Evolutionary conservation across 1,139 yeast species (phyloP).

Genomic region (Entelexis sorbosivorans): DNA sequence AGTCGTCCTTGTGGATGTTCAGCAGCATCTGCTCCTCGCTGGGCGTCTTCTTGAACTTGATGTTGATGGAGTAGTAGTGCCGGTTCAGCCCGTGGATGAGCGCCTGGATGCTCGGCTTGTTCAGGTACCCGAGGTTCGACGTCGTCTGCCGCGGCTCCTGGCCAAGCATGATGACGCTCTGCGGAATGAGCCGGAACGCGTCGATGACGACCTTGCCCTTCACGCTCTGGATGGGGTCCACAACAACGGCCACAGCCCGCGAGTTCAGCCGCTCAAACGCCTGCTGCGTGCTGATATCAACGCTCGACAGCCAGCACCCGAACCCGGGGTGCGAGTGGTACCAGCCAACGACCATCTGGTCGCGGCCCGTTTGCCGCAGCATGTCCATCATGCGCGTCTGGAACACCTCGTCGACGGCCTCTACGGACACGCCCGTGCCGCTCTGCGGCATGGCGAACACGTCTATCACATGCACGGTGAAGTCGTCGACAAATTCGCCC

Average conservation of each 20-base stretch:
- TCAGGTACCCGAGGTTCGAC: constrained; percentile 86
- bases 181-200: constrained; percentile 89
- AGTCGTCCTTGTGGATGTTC: constrained; percentile 86
- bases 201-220: constrained; percentile 98
- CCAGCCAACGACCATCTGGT: constrained; percentile 70
- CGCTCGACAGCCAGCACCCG: constrained; percentile 68
- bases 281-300: constrained; percentile 78
- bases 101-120: constrained; percentile 97
- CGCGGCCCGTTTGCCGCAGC: constrained; percentile 97
- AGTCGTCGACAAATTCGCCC: constrained; percentile 96
- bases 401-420: constrained; percentile 97
- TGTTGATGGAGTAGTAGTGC: constrained; percentile 89
- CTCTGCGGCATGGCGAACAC: constrained; percentile 98
- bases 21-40: constrained; percentile 89
- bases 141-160: constrained; percentile 98
- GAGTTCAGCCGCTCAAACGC: constrained; percentile 86
- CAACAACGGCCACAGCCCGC: constrained; percentile 75
- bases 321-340: constrained; percentile 97
- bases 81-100: constrained; percentile 94
- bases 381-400: constrained; percentile 99
- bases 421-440: constrained; percentile 96
- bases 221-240: constrained; percentile 93
- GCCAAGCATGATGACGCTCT: constrained; percentile 84
- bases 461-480: constrained; percentile 92
- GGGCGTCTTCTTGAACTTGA: constrained; percentile 86